Evolutionary conservation across 345 rosid species (phyloP).

Genomic region (Euphorbia tirucalli): DNA sequence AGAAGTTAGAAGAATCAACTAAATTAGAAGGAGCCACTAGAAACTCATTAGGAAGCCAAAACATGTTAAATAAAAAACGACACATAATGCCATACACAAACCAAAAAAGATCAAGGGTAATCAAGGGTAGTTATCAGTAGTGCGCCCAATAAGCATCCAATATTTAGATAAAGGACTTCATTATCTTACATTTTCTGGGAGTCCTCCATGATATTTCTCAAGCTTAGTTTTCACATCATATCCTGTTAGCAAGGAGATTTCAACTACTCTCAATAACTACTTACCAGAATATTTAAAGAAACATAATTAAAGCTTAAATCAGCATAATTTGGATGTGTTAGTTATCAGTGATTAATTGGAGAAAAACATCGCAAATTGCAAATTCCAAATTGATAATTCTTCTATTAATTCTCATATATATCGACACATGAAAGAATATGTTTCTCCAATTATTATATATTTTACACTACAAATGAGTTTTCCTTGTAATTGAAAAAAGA

Average conservation of each 20-base stretch:
- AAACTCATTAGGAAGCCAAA: constrained; percentile 15
- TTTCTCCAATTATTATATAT: neutral
- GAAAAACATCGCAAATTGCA: neutral
- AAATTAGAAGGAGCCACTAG: neutral
- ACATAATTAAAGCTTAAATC: neutral
- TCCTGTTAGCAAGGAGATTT: constrained; percentile 43
- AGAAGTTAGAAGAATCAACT: constrained; percentile 6
- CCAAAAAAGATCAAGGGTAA: neutral
- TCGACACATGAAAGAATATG: neutral
- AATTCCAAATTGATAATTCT: neutral
- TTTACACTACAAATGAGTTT: neutral
- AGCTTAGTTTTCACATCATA: constrained; percentile 57
- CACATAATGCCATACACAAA: neutral
- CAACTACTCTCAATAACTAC: neutral
- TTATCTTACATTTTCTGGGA: constrained; percentile 46
- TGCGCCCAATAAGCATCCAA: neutral
- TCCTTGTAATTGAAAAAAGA: neutral
- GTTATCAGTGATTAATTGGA: neutral
- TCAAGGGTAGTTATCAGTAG: neutral
- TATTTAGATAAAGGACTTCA: neutral
- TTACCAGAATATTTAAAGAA: neutral
- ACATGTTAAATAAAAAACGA: neutral
- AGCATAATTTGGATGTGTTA: neutral
- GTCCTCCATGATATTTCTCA: constrained; percentile 47
- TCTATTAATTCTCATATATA: neutral